Evolutionary conservation across 345 rosid genomes (phyloP).

Genomic region (Citrus glauca): DNA sequence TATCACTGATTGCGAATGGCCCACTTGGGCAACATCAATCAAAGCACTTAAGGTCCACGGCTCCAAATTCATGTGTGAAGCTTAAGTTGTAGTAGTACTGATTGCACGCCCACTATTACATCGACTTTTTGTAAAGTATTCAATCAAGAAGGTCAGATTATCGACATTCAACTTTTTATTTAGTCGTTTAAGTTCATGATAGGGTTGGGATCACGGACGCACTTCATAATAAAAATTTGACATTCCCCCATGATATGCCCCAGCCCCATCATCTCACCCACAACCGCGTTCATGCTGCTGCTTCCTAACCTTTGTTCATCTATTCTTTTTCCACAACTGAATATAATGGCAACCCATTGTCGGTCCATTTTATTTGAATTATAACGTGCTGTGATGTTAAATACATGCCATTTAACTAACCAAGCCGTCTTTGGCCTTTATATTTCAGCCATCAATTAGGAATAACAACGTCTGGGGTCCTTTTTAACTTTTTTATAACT

Average conservation of each 20-base stretch:
- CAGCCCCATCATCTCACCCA: too few relatives aligned
- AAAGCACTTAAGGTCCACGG: background rate
- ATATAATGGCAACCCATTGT: background rate
- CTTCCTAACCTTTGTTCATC: background rate
- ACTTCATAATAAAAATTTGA: constrained; percentile 7
- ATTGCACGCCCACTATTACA: background rate
- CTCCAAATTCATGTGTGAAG: background rate
- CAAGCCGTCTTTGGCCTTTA: too few relatives aligned
- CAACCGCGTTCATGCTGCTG: background rate
- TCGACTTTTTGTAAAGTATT: background rate
- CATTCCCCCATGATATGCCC: background rate
- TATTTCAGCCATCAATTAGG: too few relatives aligned
- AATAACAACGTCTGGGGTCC: too few relatives aligned
- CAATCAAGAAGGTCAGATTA: background rate
- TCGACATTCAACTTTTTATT: background rate
- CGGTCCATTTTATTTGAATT: background rate
- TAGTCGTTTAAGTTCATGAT: background rate
- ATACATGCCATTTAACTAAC: too few relatives aligned
- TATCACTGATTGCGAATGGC: background rate
- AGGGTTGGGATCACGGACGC: background rate
- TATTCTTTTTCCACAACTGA: background rate
- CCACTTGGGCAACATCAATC: background rate
- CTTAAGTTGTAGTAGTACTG: background rate
- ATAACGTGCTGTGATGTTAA: background rate
- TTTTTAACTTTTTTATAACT: too few relatives aligned